phyloP scores from a whole-genome alignment of 208 protist genomes.

The Trypanosoma vivax region DNA sequence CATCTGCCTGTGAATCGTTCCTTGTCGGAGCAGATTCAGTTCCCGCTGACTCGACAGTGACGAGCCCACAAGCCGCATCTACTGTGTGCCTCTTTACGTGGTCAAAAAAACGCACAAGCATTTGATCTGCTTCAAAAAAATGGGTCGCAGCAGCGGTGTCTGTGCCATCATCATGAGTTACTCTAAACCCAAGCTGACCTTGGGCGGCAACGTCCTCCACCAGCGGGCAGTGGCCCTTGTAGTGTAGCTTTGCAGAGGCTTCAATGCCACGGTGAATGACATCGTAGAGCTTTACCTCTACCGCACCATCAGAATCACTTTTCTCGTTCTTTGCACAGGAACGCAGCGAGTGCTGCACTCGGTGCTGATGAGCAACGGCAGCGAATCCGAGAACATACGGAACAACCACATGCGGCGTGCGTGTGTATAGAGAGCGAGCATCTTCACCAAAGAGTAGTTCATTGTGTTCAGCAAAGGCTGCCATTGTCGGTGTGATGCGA shows the following conservation, averaged over 20 bases:
- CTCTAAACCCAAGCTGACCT: conserved; percentile 37
- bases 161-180: conserved; percentile 15
- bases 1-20: conserved; percentile 6
- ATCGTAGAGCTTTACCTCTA: conserved; percentile 9
- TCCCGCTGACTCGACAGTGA: conserved; percentile 4
- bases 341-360: background rate
- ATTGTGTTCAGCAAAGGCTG: conserved; percentile 51
- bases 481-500: conserved; percentile 61
- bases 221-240: conserved; percentile 50
- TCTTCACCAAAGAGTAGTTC: conserved; percentile 80
- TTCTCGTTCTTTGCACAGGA: conserved; percentile 21
- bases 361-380: conserved; percentile 37
- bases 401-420: conserved; percentile 67
- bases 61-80: conserved; percentile 67
- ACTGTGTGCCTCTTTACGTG: conserved; percentile 76
- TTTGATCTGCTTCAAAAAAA: conserved; percentile 60
- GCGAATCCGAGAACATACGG: conserved; percentile 74
- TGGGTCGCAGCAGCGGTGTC: conserved; percentile 11
- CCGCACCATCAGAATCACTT: background rate
- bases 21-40: conserved; percentile 1
- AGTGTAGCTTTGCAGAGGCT: conserved; percentile 36
- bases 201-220: conserved; percentile 6
- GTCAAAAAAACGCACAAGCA: conserved; percentile 79
- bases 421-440: conserved; percentile 51
- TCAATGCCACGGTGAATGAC: conserved; percentile 26